Conservation (phyloP, 1,284 basidiomycete species). For the Puccinia coronata region DNA sequence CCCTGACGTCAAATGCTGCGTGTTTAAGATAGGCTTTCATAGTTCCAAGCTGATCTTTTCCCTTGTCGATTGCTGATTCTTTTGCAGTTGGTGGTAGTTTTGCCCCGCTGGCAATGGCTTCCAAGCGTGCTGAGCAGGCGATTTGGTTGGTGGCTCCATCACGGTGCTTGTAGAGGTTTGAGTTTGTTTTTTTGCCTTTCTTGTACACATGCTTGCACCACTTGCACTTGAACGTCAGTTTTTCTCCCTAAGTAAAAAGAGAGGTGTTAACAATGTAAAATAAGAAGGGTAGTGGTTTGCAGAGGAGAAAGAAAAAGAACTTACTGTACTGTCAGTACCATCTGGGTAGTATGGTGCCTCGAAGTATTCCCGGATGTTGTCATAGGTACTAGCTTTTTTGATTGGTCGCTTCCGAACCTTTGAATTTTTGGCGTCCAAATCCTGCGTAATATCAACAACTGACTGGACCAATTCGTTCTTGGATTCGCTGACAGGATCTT, state of each 20-base stretch:
- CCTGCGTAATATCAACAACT: too few species aligned
- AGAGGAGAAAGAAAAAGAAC: not conserved
- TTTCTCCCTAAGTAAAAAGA: not conserved
- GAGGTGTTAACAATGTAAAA: too few species aligned
- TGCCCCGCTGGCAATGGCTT: not conserved
- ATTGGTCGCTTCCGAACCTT: too few species aligned
- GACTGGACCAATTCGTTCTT: too few species aligned
- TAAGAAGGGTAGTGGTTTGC: too few species aligned
- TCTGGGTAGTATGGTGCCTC: not conserved
- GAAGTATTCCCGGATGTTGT: not conserved
- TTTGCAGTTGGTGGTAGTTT: not conserved
- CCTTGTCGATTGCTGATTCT: too few species aligned
- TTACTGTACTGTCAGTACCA: not conserved
- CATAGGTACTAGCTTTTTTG: not conserved
- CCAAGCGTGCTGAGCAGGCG: not conserved
- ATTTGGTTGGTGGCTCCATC: not conserved
- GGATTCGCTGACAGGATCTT: too few species aligned
- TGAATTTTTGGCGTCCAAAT: not conserved
- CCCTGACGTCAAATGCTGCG: not conserved
- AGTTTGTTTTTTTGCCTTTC: not conserved
- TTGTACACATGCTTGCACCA: not conserved
- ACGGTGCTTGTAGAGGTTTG: not conserved
- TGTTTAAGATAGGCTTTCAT: not conserved
- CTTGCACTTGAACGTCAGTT: not conserved
- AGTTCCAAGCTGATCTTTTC: not conserved